phyloP scores from a whole-genome alignment of 148 eudicot genomes.

The Cornus florida region DNA sequence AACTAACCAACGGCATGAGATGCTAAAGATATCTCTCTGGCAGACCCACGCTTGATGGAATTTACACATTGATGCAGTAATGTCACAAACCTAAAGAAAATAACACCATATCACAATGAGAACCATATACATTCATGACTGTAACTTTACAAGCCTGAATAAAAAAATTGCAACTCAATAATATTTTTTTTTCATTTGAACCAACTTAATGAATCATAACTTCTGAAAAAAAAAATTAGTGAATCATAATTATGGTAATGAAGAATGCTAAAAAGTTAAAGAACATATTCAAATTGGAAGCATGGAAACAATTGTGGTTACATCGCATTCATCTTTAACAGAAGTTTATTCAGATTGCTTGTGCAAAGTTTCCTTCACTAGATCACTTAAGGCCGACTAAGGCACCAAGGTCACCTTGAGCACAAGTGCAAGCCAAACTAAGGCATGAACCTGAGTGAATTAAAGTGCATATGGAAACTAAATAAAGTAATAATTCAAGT shows the following conservation, averaged over 20 bases:
- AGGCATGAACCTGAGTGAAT: too few species aligned
- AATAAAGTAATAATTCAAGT: too few species aligned
- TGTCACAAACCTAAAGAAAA: constrained; percentile 64
- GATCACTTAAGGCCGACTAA: too few species aligned
- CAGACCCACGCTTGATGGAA: constrained; percentile 77
- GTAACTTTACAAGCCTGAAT: not conserved
- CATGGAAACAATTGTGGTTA: not conserved
- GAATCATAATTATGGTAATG: too few species aligned
- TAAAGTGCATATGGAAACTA: too few species aligned
- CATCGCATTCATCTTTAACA: not conserved
- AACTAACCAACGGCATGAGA: constrained; percentile 62
- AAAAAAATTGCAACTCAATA: too few species aligned
- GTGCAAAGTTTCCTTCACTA: not conserved
- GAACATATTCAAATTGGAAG: not conserved
- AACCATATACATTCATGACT: not conserved
- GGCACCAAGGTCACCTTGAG: too few species aligned
- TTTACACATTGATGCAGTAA: constrained; percentile 73
- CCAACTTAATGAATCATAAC: too few species aligned
- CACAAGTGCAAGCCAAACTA: too few species aligned
- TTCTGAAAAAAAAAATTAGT: too few species aligned
- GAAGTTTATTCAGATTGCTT: not conserved
- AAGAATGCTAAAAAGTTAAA: too few species aligned
- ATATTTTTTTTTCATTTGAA: too few species aligned
- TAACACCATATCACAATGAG: not conserved
- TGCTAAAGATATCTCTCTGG: constrained; percentile 74